Evolutionary conservation across 768 basidiomycete genomes (phyloP).

Genomic region (Rhodotorula diobovata): DNA sequence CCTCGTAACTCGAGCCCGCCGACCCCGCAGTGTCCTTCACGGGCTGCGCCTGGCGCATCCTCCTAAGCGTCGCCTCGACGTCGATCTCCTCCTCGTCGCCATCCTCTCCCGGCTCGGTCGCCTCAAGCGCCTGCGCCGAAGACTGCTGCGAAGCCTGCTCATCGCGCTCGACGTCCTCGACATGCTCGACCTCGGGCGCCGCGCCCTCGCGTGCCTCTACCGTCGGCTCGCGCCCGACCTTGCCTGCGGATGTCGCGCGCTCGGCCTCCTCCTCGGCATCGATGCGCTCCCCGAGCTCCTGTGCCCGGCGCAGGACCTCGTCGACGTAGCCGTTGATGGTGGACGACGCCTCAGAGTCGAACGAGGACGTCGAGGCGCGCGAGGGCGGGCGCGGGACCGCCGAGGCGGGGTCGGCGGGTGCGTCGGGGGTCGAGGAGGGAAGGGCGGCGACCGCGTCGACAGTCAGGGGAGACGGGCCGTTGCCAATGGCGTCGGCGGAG

Average conservation of each 20-base stretch:
- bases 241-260: too few species aligned
- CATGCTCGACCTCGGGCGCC: not conserved
- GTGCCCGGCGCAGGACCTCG: conserved; percentile 10
- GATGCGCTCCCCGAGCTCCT: conserved; percentile 4
- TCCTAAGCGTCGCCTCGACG: not conserved
- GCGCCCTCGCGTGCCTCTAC: too few species aligned
- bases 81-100: conserved; percentile 1
- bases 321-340: conserved; percentile 7
- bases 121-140: too few species aligned
- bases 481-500: too few species aligned
- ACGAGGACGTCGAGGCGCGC: conserved; percentile 11
- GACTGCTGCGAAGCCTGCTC: too few species aligned
- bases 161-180: too few species aligned
- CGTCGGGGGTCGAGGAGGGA: not conserved
- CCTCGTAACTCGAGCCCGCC: not conserved
- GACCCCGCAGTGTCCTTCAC: too few species aligned
- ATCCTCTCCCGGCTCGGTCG: not conserved
- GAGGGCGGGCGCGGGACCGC: not conserved
- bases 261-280: conserved; percentile 4
- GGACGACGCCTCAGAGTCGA: not conserved
- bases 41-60: too few species aligned
- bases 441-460: not conserved
- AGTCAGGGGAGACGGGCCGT: not conserved
- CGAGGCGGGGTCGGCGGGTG: not conserved
- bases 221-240: too few species aligned